Percentiles rank a stretch among this genome's conserved stretches.
Conservation (phyloP, 331 rosid genomes). For the Telfairia occidentalis region DNA sequence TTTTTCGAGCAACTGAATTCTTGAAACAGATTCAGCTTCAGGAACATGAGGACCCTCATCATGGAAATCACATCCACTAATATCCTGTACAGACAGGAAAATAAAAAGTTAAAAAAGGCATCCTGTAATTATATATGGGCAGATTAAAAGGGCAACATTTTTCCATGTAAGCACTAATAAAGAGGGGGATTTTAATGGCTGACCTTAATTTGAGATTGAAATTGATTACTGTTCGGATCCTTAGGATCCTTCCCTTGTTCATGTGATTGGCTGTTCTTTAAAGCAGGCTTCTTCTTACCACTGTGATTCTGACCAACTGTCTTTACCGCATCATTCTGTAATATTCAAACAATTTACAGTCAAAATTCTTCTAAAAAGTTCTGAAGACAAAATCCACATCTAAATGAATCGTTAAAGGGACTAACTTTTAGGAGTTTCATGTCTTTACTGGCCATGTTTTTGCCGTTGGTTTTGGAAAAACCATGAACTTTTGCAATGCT, state of each 20-base stretch:
- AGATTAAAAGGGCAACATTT: not conserved
- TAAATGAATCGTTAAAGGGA: not conserved
- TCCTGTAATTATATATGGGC: not conserved
- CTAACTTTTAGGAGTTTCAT: conserved; percentile 22
- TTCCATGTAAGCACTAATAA: not conserved
- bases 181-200: not conserved
- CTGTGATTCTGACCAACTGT: conserved; percentile 20
- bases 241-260: conserved; percentile 19
- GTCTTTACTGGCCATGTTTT: conserved; percentile 25
- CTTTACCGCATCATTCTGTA: conserved; percentile 31
- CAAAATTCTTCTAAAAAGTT: not conserved
- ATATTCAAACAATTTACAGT: not conserved
- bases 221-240: conserved; percentile 7
- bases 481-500: conserved; percentile 18
- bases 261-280: conserved; percentile 18
- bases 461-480: conserved; percentile 22
- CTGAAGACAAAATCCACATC: not conserved
- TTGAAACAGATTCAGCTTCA: conserved; percentile 20
- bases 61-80: conserved; percentile 16
- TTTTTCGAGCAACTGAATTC: conserved; percentile 37
- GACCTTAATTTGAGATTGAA: conserved; percentile 27
- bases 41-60: conserved; percentile 19
- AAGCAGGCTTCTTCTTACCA: conserved; percentile 21
- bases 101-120: not conserved
- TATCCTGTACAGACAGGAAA: conserved; percentile 20